Base-by-base conservation (phyloP, 345 rosid species). In the Lenwebbia sp. region DNA sequence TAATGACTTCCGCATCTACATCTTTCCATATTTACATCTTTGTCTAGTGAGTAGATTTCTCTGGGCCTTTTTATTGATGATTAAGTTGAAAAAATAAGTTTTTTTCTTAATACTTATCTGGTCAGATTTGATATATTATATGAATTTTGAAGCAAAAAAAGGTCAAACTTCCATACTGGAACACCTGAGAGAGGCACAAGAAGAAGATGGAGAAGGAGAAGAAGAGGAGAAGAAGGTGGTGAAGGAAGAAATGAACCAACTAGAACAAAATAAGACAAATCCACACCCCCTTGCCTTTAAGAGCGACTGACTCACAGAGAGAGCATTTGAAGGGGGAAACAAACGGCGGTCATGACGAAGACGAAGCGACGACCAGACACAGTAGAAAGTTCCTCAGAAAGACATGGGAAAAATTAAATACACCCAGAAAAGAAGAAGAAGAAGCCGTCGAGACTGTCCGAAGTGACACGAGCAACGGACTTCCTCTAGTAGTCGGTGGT, bases 401-500 rank as follows among this genome's bases (percentile, higher is more conserved):
- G 28, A 41, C 62, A 49, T 55, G 49, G 50, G 50, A 40, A 33
- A 33, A 33, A 70, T 60, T 19, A 44, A 83, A 83, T 41, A 17
- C 85, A 52, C 70, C 70, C 85, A 5, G 75, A 25, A 83, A 60
- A 84, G 28, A 25, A 57, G 76, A 25, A 57, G 76, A 26, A 23
- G n/a, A 54, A 62, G 44, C 44, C 50, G 56, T 47, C 65, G 44
- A 83, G 62, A 83, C 17, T 54, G 84, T n/a, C 54, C 56, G 37
- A 33, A 30, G 15, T 6, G 49, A 84, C n/a, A 19, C 21, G 10
- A 75, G 60, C 88, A 55, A 21, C 22, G 41, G 37, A 75, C 40
- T 70, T n/a, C 51, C 37, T 70, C 89, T 86, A 96, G 93, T 96
- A 96, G 54, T 96, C 98, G n/a, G 96, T 14, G 82, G 93, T 85